Base-by-base conservation (phyloP, 257 asterid genomes). In the Echium plantagineum region DNA sequence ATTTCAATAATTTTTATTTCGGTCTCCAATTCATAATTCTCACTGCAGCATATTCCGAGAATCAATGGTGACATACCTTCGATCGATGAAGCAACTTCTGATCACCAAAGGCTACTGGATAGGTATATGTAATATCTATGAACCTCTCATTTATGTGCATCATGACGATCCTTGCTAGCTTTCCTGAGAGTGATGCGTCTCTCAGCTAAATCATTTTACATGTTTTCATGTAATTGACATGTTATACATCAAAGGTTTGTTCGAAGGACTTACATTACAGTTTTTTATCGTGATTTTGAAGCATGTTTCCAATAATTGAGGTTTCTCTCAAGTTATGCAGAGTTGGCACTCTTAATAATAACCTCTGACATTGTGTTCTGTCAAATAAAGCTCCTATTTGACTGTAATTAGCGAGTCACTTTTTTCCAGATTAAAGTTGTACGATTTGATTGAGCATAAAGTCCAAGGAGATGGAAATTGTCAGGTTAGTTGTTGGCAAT, bases 381-480 rank as follows among this genome's bases (percentile, higher is more conserved):
- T 28, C 32, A 28, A 28, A 1, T 28, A 35, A 35, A 35, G 12
- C 46, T 7, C 46, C 46, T 42, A 42, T 12, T 42, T 42, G 17
- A 42, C 2, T 42, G 17, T 42, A 42, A 42, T 5, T n/a, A 53
- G 21, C 57, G 2, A 19, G 15, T 7, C 10, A n/a, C 77, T 58
- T 70, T 63, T 70, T 80, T 70, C 91, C 91, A 93, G 99, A 74
- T 89, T 93, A 83, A 78, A 81, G 84, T 70, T 80, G 53, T 81
- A 83, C 73, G 93, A 82, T 72, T 79, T 93, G 87, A 77, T 81
- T 70, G 99, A 89, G 82, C 85, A 85, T 85, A 85, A 86, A 77
- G 87, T 86, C 69, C 83, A 80, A 72, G 99, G 99, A 79, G 99
- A 89, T 77, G 99, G 99, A 12, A 93, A 93, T 75, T 93, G 99